Base-by-base conservation (phyloP, 192 early-diverging fungal genomes). In the Coemansia furcata region DNA sequence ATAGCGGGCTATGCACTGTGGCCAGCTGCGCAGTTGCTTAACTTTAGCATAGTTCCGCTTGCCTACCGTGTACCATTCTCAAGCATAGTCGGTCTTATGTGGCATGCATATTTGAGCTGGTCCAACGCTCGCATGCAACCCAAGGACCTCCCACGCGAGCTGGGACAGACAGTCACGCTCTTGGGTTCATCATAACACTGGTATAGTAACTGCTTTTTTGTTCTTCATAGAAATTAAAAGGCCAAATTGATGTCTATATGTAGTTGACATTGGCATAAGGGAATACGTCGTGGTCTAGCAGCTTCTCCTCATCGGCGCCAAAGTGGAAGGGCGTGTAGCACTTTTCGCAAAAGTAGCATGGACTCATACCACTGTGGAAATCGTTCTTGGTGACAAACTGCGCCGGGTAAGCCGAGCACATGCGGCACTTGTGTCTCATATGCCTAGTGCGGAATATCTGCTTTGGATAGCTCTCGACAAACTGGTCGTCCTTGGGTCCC, bases 261-360 rank as follows among this genome's bases (percentile, higher is more conserved):
- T 78, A 64, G 46, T 79, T 83, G 60, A 76, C 77, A 17, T 79
- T 78, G 10, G 81, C 81, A 30, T 85, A 85, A 4, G 83, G 83
- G 69, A 78, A 85, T 23, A 65, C 75, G 37, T 82, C 75, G 55
- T 85, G 79, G 62, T 87, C 87, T 40, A 84, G 80, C 12, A 87
- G 70, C 49, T 83, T 80, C 14, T 85, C 82, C 11, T 82, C 84
- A 21, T 89, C 63, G 14, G 47, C 63, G 44, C 87, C 84, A 72
- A 86, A 90, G 67, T 93, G 90, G 80, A 91, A 93, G 15, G 68
- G 80, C 58, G 83, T 76, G 68, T 89, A 93, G 80, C 91, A 93
- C 49, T 79, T 79, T 60, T 85, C 77, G 64, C 91, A 93, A 78
- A 88, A 93, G 73, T 86, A 88, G 68, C 83, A 86, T 2, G 89